Evolutionary conservation across 164 flowering plant genomes (phyloP).

Genomic region (Dillenia suffruticosa): DNA sequence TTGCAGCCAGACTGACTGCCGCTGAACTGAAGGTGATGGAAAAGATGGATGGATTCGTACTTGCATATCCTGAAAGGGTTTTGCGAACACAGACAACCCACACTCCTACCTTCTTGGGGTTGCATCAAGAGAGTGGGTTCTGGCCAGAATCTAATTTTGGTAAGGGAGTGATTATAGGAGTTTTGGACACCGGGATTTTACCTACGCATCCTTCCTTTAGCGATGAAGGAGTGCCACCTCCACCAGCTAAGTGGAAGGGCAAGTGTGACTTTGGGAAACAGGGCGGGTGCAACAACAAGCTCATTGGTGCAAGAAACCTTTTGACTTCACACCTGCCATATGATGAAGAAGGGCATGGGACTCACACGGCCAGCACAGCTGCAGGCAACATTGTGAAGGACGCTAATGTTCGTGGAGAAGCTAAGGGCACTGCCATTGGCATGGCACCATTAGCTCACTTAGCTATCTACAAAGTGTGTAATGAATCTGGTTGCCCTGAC

Average conservation of each 20-base stretch:
- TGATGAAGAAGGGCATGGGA: constrained; percentile 37
- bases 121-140: constrained; percentile 27
- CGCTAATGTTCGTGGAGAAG: constrained; percentile 21
- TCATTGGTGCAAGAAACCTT: constrained; percentile 45
- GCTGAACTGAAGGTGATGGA: constrained; percentile 18
- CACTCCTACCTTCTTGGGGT: constrained; percentile 29
- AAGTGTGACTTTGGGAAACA: constrained; percentile 26
- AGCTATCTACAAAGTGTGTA: constrained; percentile 26
- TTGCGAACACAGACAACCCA: constrained; percentile 22
- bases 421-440: constrained; percentile 31
- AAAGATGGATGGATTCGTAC: constrained; percentile 18
- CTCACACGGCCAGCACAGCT: constrained; percentile 36
- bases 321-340: constrained; percentile 17
- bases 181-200: constrained; percentile 35
- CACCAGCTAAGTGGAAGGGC: constrained; percentile 48
- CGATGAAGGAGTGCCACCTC: constrained; percentile 41
- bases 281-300: constrained; percentile 34
- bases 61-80: constrained; percentile 10
- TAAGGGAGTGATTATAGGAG: constrained; percentile 43
- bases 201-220: constrained; percentile 47
- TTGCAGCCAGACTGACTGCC: constrained; percentile 21
- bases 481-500: constrained; percentile 9
- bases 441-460: constrained; percentile 35
- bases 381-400: constrained; percentile 22
- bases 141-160: constrained; percentile 42